These are phyloP conservation scores for Populus tremula DNA, from an alignment of 345 rosid genomes.

Conservation along the genomic window DNA sequence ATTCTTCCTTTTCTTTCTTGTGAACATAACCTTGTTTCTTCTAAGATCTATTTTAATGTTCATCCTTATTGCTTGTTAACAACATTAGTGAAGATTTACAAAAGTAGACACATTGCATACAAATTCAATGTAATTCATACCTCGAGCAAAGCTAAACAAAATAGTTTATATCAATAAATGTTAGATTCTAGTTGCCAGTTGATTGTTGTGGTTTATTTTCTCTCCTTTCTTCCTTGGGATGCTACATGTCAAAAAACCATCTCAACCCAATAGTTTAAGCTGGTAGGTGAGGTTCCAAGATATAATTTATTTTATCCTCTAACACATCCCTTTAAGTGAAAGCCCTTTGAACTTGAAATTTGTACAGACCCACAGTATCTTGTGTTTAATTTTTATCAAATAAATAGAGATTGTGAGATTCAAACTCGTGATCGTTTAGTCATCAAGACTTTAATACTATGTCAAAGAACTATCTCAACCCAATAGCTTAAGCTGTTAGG, in stretches of 20 bases:
- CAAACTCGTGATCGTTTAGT: no score
- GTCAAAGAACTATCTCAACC: no score
- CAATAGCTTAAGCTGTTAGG: no score
- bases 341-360: no score
- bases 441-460: no score
- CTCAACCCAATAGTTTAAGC: no score
- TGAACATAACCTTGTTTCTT: neutral
- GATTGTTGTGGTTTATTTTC: neutral
- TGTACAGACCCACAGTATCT: no score
- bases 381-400: no score
- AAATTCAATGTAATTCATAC: neutral
- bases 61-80: neutral
- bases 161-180: neutral
- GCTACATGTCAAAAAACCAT: neutral
- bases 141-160: conserved; percentile 2
- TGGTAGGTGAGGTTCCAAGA: no score
- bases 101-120: neutral
- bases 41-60: neutral
- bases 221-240: neutral
- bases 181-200: neutral
- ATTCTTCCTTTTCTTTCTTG: neutral
- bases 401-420: no score
- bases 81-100: neutral
- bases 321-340: no score
- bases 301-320: no score